Base-by-base conservation (phyloP, 306 rosid genomes). In the Cicer bijugum region DNA sequence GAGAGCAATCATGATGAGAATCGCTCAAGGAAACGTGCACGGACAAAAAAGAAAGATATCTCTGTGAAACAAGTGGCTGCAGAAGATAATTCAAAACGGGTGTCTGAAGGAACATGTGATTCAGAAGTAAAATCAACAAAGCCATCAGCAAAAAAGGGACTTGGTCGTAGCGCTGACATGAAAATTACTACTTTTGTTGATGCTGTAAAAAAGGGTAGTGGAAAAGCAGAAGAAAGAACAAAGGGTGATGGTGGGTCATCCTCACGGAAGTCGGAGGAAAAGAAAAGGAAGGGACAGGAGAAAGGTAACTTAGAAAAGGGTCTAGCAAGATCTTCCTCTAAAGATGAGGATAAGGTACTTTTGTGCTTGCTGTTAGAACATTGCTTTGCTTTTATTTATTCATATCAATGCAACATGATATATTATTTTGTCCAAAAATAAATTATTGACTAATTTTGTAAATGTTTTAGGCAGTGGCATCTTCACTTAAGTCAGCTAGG, bases 311-410 rank as follows among this genome's bases (percentile, higher is more conserved):
- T 84, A 39, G 89, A 69, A 59, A 78, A 75, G 80, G 82, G 53
- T 67, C 60, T 48, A 48, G 79, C 76, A 69, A 88, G 89, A 75
- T 58, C 89, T 45, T 48, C 84, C 3, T 57, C 75, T 3, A 82
- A 85, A 60, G 92, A 88, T 64, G 91, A 82, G 39, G 82, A 81
- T 37, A 86, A 83, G 85, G 97, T 91, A 20, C 46, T 83, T 48
- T 37, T n/a, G 44, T 10, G 45, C 50, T 74, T 60, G 55, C 74
- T 62, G 40, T 74, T 71, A 19, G 15, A 72, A 55, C 57, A 57
- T 58, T 67, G 4, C 62, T 10, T 48, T 63, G 78, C 20, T 65
- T 4, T 71, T 48, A 51, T 47, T 50, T 65, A 37, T 44, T 44
- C 16, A 4, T 38, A 62, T 52, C 16, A 58, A 48, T 7, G 4